These are phyloP conservation scores for Pseudogymnoascus sp. DNA, from an alignment of 2,329 filamentous ascomycete species.

Conservation along the genomic window DNA sequence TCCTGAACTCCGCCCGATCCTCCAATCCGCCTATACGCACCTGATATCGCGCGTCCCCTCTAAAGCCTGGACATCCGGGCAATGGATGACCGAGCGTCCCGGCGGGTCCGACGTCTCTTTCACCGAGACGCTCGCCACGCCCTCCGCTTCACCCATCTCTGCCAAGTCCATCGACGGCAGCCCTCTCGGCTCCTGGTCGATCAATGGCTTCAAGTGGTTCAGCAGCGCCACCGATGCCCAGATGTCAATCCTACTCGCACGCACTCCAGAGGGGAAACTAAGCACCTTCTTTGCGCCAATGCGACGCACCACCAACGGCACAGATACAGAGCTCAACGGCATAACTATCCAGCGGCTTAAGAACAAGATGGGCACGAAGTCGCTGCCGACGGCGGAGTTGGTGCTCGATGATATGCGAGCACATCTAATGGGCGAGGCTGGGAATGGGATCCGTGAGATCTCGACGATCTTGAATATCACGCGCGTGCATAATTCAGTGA, in stretches of 20 bases:
- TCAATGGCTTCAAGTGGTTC: conserved; percentile 67
- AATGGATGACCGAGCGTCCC: conserved; percentile 69
- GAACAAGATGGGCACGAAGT: conserved; percentile 62
- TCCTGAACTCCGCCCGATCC: conserved; percentile 33
- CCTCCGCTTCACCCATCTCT: conserved; percentile 20
- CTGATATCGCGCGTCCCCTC: conserved; percentile 44
- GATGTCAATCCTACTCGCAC: conserved; percentile 57
- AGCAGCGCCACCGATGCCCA: conserved; percentile 57
- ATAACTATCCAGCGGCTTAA: conserved; percentile 62
- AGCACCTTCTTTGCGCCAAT: conserved; percentile 60
- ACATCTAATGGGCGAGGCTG: conserved; percentile 58
- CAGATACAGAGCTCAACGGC: conserved; percentile 49
- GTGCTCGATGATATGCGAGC: conserved; percentile 54
- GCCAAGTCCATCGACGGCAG: conserved; percentile 20
- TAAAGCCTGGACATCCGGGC: conserved; percentile 60
- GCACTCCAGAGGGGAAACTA: conserved; percentile 43
- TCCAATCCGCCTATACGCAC: conserved; percentile 44
- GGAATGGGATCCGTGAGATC: conserved; percentile 60
- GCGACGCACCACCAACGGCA: conserved; percentile 29
- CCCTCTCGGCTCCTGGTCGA: conserved; percentile 47
- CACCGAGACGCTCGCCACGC: conserved; percentile 53
- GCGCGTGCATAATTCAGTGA: conserved; percentile 48
- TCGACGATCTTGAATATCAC: conserved; percentile 61
- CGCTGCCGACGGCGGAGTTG: conserved; percentile 65
- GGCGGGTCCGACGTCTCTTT: conserved; percentile 62